Percentiles rank a stretch among this genome's conserved stretches.
Evolutionary conservation across 306 rosid species (phyloP).

Genomic region (Dalbergia oliveri): DNA sequence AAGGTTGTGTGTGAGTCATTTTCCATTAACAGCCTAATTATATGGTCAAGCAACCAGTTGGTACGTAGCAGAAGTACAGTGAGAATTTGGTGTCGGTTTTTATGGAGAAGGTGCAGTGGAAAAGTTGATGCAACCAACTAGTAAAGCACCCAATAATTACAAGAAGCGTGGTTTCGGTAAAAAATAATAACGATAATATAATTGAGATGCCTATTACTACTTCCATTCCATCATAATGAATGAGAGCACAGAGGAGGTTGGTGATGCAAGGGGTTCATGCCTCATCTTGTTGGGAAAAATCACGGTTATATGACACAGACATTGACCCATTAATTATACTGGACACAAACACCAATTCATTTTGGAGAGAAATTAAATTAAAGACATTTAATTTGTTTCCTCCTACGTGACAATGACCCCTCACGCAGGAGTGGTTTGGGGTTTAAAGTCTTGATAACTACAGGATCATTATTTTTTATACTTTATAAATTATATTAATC

Average conservation of each 20-base stretch:
- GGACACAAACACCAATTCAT: too few species aligned
- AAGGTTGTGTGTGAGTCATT: background rate
- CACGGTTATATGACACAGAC: constrained; percentile 1
- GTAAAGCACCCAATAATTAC: background rate
- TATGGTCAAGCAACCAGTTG: background rate
- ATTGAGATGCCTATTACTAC: background rate
- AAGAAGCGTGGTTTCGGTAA: background rate
- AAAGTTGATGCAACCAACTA: background rate
- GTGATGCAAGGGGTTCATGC: background rate
- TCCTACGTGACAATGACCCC: too few species aligned
- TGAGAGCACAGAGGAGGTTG: background rate
- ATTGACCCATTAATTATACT: background rate
- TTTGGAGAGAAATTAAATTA: too few species aligned
- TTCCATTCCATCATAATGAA: too few species aligned
- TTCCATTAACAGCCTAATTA: background rate
- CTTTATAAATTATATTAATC: too few species aligned
- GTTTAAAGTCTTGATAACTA: too few species aligned
- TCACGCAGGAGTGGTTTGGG: too few species aligned
- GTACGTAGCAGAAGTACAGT: background rate
- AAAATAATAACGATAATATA: background rate
- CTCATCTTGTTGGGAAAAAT: background rate
- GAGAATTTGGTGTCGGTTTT: background rate
- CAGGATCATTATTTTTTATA: too few species aligned
- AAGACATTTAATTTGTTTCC: too few species aligned
- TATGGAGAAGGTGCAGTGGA: background rate